These are phyloP conservation scores for Didymella glomerata DNA, from an alignment of 2,329 filamentous ascomycete species.

Conservation along the genomic window DNA sequence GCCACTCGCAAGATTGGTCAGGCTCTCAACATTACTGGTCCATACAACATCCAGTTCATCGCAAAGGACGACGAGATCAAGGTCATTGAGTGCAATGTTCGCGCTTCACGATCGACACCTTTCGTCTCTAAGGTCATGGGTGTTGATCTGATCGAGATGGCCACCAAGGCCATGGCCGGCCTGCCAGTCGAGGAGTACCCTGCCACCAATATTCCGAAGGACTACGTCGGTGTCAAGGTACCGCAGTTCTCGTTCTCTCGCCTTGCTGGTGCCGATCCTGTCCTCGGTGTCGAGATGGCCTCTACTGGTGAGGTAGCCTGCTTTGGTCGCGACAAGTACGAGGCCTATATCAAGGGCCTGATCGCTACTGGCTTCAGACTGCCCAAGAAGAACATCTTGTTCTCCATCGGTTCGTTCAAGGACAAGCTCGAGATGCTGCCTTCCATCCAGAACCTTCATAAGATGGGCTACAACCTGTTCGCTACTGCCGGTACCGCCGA, in stretches of 20 bases:
- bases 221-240: conserved; percentile 96
- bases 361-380: conserved; percentile 96
- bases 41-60: conserved; percentile 99
- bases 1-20: conserved; percentile 94
- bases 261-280: conserved; percentile 92
- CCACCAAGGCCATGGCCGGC: conserved; percentile 94
- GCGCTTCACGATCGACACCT: conserved; percentile 94
- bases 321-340: conserved; percentile 94
- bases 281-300: conserved; percentile 98
- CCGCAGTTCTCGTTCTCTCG: conserved; percentile 99
- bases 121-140: conserved; percentile 99
- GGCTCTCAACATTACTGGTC: conserved; percentile 93
- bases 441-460: conserved; percentile 86
- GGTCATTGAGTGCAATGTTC: conserved; percentile 98
- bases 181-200: conserved; percentile 85
- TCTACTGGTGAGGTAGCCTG: conserved; percentile 98
- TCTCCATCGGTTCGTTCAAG: conserved; percentile 97
- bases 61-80: conserved; percentile 99
- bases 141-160: conserved; percentile 97
- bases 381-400: conserved; percentile 91
- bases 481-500: conserved; percentile 96
- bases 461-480: conserved; percentile 93
- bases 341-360: conserved; percentile 95
- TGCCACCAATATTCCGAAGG: conserved; percentile 73
- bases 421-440: conserved; percentile 98